Percentiles rank a stretch among this genome's conserved stretches.
Evolutionary conservation across 106 monocot genomes (phyloP).

Genomic region (Narthecium ossifragum): DNA sequence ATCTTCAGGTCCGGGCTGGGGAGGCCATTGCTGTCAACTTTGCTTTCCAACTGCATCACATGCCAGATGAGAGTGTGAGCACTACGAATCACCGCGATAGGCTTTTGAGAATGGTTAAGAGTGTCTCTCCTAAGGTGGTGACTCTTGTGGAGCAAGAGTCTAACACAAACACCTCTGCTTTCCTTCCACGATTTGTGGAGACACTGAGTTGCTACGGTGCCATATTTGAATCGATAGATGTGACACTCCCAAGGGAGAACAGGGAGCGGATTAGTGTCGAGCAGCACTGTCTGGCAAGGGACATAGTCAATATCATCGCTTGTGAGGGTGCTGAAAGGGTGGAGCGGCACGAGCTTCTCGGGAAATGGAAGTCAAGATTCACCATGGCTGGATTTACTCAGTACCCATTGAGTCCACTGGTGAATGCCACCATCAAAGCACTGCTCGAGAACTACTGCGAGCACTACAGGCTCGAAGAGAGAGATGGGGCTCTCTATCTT

Average conservation of each 20-base stretch:
- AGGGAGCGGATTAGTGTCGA: constrained; percentile 73
- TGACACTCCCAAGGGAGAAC: constrained; percentile 49
- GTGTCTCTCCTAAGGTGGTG: constrained; percentile 66
- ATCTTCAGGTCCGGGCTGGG: constrained; percentile 45
- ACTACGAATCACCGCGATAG: constrained; percentile 74
- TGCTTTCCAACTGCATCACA: constrained; percentile 71
- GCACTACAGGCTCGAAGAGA: constrained; percentile 61
- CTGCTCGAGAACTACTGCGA: constrained; percentile 58
- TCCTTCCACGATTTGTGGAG: constrained; percentile 65
- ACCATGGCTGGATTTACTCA: constrained; percentile 81
- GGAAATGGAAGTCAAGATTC: constrained; percentile 85
- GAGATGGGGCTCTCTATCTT: constrained; percentile 83
- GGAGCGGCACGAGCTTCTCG: constrained; percentile 75
- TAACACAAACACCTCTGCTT: constrained; percentile 84
- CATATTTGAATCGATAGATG: constrained; percentile 81
- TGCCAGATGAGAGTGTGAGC: constrained; percentile 88
- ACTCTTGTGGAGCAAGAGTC: constrained; percentile 88
- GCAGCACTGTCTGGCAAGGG: constrained; percentile 92
- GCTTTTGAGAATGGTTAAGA: constrained; percentile 68
- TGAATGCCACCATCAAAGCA: constrained; percentile 70
- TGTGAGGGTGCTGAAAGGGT: constrained; percentile 84
- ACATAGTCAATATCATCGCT: constrained; percentile 90
- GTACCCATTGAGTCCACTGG: constrained; percentile 59
- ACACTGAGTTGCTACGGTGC: constrained; percentile 66
- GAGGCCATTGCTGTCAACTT: constrained; percentile 90